phyloP scores from a whole-genome alignment of 2,329 filamentous ascomycete species.

The Leptographium wingfieldii region DNA sequence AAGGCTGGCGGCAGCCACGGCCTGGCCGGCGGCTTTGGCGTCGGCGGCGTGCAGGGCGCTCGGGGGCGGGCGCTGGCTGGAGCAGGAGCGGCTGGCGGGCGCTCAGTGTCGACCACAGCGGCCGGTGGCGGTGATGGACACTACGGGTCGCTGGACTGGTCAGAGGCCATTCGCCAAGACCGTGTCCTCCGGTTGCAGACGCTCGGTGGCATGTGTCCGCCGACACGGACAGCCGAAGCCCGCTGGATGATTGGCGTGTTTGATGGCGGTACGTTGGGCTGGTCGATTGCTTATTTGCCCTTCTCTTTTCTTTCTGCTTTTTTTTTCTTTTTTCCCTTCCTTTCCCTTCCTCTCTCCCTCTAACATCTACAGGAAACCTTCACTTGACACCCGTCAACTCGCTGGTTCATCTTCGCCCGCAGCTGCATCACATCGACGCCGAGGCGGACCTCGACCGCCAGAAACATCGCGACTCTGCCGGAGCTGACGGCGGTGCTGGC shows the following conservation, averaged over 20 bases:
- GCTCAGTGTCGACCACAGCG: slow-evolving; percentile 8
- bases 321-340: background rate
- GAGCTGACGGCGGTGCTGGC: slow-evolving; percentile 19
- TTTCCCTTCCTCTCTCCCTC: background rate
- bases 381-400: slow-evolving; percentile 76
- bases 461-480: slow-evolving; percentile 9
- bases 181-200: slow-evolving; percentile 71
- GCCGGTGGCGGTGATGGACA: background rate
- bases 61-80: slow-evolving; percentile 20
- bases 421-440: slow-evolving; percentile 88
- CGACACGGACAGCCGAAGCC: slow-evolving; percentile 54
- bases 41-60: slow-evolving; percentile 29
- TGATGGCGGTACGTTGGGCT: slow-evolving; percentile 48
- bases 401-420: slow-evolving; percentile 78
- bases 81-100: slow-evolving; percentile 15
- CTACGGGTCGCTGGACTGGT: slow-evolving; percentile 41
- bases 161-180: slow-evolving; percentile 54
- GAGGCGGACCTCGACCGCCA: slow-evolving; percentile 54
- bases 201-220: slow-evolving; percentile 50
- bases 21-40: slow-evolving; percentile 60
- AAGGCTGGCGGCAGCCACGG: slow-evolving; percentile 56
- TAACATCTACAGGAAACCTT: slow-evolving; percentile 49
- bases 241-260: slow-evolving; percentile 94
- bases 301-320: background rate
- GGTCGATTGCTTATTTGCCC: background rate